Evolutionary conservation across 768 basidiomycete genomes (phyloP).

Genomic region (Leccinum disarticulatum): DNA sequence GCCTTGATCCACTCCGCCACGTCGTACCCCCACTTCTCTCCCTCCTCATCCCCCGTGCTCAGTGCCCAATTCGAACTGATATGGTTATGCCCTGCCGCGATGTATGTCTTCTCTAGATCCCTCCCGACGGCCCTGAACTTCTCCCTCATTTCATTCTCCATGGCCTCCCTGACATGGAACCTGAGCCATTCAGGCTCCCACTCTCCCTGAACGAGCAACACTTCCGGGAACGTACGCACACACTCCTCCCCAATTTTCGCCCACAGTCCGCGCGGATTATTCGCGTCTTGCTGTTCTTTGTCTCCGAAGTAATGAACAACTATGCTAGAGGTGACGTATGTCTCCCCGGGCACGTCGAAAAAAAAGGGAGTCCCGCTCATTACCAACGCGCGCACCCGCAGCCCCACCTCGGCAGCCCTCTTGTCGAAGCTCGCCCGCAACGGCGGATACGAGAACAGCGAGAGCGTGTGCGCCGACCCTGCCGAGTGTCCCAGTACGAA

Average conservation of each 20-base stretch:
- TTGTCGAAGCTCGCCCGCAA: too few species aligned
- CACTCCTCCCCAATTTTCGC: slow-evolving; percentile 34
- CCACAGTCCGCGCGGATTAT: slow-evolving; percentile 44
- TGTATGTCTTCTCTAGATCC: slow-evolving; percentile 29
- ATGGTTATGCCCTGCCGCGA: slow-evolving; percentile 60
- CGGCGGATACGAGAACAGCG: too few species aligned
- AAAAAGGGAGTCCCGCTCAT: too few species aligned
- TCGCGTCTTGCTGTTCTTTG: slow-evolving; percentile 41
- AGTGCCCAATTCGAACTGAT: slow-evolving; percentile 53
- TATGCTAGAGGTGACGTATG: neutral
- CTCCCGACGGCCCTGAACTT: slow-evolving; percentile 30
- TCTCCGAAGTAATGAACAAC: slow-evolving; percentile 35
- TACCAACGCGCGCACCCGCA: too few species aligned
- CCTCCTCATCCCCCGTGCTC: slow-evolving; percentile 53
- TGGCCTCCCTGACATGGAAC: slow-evolving; percentile 34
- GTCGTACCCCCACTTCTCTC: slow-evolving; percentile 61
- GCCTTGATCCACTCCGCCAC: slow-evolving; percentile 38
- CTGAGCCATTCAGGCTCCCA: slow-evolving; percentile 49
- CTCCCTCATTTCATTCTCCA: slow-evolving; percentile 40
- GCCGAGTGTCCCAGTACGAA: too few species aligned
- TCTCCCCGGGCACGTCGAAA: too few species aligned
- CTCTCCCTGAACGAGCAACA: slow-evolving; percentile 52
- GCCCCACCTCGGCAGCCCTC: too few species aligned
- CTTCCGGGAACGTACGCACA: slow-evolving; percentile 42
- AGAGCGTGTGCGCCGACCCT: too few species aligned